A percentile compares a stretch with the other conserved stretches of the same genome.
These are phyloP conservation scores for Nemania serpens DNA, from an alignment of 2,329 filamentous ascomycete genomes.

Conservation along the genomic window DNA sequence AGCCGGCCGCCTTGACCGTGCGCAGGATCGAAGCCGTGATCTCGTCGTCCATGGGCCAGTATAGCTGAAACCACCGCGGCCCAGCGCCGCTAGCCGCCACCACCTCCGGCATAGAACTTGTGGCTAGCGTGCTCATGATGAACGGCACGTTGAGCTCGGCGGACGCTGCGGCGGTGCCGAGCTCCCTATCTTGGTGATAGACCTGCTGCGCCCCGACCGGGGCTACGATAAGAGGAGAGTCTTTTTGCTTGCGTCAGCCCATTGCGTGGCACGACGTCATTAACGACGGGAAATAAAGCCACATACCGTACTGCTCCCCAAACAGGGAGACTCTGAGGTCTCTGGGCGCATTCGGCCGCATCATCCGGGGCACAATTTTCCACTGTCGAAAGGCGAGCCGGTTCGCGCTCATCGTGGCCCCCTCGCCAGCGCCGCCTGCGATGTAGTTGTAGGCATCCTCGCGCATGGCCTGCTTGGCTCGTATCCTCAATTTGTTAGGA, in stretches of 20 bases:
- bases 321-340: constrained; percentile 51
- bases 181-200: constrained; percentile 68
- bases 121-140: constrained; percentile 68
- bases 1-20: constrained; percentile 66
- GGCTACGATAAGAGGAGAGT: constrained; percentile 63
- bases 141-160: constrained; percentile 66
- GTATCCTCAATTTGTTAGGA: constrained; percentile 59
- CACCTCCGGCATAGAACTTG: constrained; percentile 68
- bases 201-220: constrained; percentile 72
- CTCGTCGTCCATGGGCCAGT: constrained; percentile 71
- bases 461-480: constrained; percentile 55
- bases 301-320: constrained; percentile 50
- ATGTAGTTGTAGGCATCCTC: constrained; percentile 62
- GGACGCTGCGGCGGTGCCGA: constrained; percentile 66
- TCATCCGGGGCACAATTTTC: constrained; percentile 57
- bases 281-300: background rate
- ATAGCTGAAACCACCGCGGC: constrained; percentile 73
- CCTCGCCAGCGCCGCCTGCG: constrained; percentile 64
- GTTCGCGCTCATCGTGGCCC: constrained; percentile 65
- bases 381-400: constrained; percentile 56
- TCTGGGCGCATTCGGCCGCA: constrained; percentile 50
- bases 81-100: constrained; percentile 61
- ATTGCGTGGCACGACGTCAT: background rate
- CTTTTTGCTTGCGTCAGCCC: constrained; percentile 26
- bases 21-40: constrained; percentile 66